Base-by-base conservation (phyloP, 2,329 filamentous ascomycete species). In the Stylonectria norvegica region DNA sequence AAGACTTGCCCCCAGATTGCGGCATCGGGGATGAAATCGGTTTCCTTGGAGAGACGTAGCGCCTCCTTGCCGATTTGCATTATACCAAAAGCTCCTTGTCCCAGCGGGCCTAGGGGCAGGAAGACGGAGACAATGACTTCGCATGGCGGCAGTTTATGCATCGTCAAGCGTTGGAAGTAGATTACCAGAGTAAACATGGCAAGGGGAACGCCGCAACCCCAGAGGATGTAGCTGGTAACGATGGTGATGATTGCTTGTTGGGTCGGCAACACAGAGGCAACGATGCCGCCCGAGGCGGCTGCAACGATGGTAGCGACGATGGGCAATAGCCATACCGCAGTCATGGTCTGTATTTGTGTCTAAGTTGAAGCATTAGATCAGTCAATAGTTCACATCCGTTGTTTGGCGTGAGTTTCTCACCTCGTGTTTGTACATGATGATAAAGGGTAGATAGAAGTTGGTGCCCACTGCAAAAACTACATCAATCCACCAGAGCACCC, bases 81-180 rank as follows among this genome's bases (percentile, higher is more conserved):
- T 34, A 68, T 67, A 23, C 65, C 71, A 51, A 73, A 84, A 14
- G 75, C 78, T 15, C 79, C 80, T 57, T 81, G 76, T 0, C 80
- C 80, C 0, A 83, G 63, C 0, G 81, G 79, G 0, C 80, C 79
- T 0, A 85, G 63, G 0, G 80, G 80, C 2, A 85, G 63, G 48
- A 85, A 81, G 8, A 75, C 73, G 2, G 74, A 80, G 1, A 83
- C 78, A 14, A 83, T 76, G 31, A 77, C 72, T 54, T 81, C 79
- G 19, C 72, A 65, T 1, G 78, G 73, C 1, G 79, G 79, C 5
- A 83, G 62, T 34, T 78, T 75, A 55, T 83, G 72, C 1, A 83
- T 55, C 15, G 76, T 73, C 2, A 85, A 65, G 2, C 81, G 74
- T 33, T 78, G 73, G 49, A 81, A 81, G 53, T 83, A 85, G 31